A percentile compares a stretch with the other conserved stretches of the same genome.
These are phyloP conservation scores for Strigomonas culicis DNA, from an alignment of 208 protist species.

Conservation along the genomic window DNA sequence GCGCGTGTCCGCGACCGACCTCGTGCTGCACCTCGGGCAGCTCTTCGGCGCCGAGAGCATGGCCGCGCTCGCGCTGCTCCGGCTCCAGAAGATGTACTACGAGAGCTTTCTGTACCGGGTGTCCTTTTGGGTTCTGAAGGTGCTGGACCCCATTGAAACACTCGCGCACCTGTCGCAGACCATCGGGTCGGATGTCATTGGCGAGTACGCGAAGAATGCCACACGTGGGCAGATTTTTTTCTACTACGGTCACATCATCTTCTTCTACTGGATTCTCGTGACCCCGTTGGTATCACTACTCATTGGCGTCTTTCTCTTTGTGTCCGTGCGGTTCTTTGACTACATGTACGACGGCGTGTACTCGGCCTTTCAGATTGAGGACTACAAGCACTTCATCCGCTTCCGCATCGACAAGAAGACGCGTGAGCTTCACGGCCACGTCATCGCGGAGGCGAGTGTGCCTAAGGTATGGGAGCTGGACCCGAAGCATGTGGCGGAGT, in stretches of 20 bases:
- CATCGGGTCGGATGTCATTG: conserved; percentile 36
- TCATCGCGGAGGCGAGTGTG: conserved; percentile 54
- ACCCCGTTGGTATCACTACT: conserved; percentile 75
- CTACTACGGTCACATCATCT: conserved; percentile 68
- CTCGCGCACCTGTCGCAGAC: conserved; percentile 49
- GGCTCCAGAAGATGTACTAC: conserved; percentile 13
- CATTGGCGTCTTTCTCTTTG: conserved; percentile 68
- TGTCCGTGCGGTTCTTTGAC: conserved; percentile 68
- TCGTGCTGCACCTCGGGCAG: conserved; percentile 19
- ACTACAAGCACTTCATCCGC: conserved; percentile 83
- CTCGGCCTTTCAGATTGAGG: conserved; percentile 85
- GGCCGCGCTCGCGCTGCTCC: conserved; percentile 6
- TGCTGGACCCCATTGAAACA: conserved; percentile 58
- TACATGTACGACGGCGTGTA: conserved; percentile 76
- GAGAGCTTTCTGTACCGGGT: conserved; percentile 19
- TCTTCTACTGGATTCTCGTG: conserved; percentile 80
- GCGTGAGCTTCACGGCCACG: conserved; percentile 57
- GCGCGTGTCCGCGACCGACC: conserved; percentile 10
- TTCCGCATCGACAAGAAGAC: conserved; percentile 53
- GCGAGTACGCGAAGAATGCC: conserved; percentile 31
- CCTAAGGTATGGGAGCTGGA: conserved; percentile 68
- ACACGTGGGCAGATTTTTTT: conserved; percentile 39
- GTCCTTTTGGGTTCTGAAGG: conserved; percentile 32
- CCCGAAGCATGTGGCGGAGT: conserved; percentile 34
- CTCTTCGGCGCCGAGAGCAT: conserved; percentile 25